Conservation (phyloP, 139 green algal genomes). For the Tetradesmus lagerheimii region DNA sequence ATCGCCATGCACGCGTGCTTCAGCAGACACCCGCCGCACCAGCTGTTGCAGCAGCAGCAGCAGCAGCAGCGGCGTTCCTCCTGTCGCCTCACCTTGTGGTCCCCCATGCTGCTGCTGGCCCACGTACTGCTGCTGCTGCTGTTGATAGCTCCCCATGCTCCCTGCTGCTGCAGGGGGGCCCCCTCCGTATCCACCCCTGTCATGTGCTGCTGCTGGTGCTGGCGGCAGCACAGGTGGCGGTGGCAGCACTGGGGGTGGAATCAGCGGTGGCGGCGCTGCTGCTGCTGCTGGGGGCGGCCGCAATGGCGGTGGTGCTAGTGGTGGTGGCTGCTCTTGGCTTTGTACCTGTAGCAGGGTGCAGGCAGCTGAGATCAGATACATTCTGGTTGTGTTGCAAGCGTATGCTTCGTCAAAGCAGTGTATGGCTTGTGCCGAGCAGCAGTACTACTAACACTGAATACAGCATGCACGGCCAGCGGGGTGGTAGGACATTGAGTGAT, state of each 20-base stretch:
- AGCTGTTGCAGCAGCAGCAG: neutral
- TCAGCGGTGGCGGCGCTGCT: constrained; percentile 3
- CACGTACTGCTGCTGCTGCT: constrained; percentile 29
- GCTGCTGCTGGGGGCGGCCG: constrained; percentile 4
- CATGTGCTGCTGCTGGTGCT: constrained; percentile 24
- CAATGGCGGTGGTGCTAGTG: neutral
- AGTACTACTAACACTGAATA: neutral
- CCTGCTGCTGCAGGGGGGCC: neutral
- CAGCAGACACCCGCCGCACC: neutral
- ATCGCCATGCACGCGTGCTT: too few species aligned
- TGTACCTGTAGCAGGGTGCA: neutral
- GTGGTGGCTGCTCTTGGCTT: neutral
- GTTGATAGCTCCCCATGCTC: neutral
- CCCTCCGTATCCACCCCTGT: neutral
- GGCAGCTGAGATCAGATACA: neutral
- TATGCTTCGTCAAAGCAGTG: too few species aligned
- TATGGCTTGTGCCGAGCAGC: too few species aligned
- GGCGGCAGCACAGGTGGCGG: neutral
- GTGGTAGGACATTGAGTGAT: neutral
- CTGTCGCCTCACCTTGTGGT: neutral
- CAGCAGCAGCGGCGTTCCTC: too few species aligned
- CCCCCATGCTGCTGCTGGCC: neutral
- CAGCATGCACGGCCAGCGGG: neutral
- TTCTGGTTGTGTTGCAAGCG: neutral
- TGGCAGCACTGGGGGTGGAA: neutral